Percentiles rank a stretch among this genome's conserved stretches.
These are phyloP conservation scores for Dictyostelium citrinum DNA, from an alignment of 78 protist genomes.

Conservation along the genomic window DNA sequence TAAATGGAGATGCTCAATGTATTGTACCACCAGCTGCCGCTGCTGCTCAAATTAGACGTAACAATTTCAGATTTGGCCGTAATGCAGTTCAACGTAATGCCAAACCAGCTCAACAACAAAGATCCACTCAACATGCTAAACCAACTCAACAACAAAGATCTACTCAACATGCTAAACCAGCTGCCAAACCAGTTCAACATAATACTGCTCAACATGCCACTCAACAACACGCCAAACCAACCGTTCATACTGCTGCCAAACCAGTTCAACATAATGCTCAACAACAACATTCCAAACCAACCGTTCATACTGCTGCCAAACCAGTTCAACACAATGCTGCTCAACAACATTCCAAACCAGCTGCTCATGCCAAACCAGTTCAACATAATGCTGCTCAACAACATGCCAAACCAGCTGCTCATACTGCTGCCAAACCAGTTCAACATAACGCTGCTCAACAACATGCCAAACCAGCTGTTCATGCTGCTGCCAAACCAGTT, in stretches of 20 bases:
- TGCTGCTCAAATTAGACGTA: neutral
- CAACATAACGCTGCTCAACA: neutral
- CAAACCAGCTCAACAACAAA: neutral
- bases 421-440: neutral
- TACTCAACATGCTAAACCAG: neutral
- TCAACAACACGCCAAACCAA: neutral
- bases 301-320: neutral
- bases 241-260: neutral
- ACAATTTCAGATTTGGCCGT: neutral
- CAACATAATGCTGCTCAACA: neutral
- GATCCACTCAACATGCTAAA: neutral
- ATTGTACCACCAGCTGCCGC: neutral
- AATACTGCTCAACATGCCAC: neutral
- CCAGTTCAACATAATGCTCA: neutral
- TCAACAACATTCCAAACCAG: neutral
- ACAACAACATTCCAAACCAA: neutral
- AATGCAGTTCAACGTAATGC: neutral
- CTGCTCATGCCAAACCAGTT: neutral
- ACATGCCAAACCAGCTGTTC: neutral
- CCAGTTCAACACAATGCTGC: neutral
- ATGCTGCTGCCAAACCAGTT: neutral
- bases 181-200: neutral
- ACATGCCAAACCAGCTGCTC: neutral
- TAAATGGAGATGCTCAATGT: constrained; percentile 25
- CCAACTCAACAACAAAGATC: neutral